These are phyloP conservation scores for Leishmania gerbilli DNA, from an alignment of 208 protist species.

Conservation along the genomic window DNA sequence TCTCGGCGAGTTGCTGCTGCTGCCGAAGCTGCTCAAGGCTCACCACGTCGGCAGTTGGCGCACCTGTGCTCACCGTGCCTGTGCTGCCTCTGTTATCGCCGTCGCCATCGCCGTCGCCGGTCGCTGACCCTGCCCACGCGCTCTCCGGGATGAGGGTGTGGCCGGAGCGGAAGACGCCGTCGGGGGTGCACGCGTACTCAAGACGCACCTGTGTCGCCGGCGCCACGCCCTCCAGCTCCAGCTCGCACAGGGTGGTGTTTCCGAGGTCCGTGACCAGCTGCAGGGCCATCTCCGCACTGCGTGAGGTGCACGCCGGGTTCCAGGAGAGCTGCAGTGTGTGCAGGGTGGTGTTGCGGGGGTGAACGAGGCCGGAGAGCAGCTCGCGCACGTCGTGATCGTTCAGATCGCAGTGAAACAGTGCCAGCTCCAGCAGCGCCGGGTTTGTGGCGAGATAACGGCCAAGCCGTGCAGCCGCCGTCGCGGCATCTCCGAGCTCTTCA, in stretches of 20 bases:
- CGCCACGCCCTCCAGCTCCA: conserved; percentile 22
- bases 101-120: neutral
- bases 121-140: neutral
- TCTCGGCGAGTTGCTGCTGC: neutral
- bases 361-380: conserved; percentile 40
- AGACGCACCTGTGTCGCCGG: conserved; percentile 24
- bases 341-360: neutral
- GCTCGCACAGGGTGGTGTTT: conserved; percentile 16
- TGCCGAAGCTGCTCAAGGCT: neutral
- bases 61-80: neutral
- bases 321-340: conserved; percentile 18
- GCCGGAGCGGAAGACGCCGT: conserved; percentile 32
- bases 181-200: conserved; percentile 32
- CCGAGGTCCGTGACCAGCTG: conserved; percentile 15
- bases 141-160: conserved; percentile 3
- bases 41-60: neutral
- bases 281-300: conserved; percentile 17
- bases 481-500: neutral
- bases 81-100: neutral
- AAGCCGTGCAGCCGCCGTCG: conserved; percentile 12
- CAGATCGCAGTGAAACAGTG: conserved; percentile 66
- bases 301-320: conserved; percentile 31
- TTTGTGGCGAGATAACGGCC: conserved; percentile 42
- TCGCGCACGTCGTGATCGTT: conserved; percentile 51
- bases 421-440: conserved; percentile 51